Conservation (phyloP, 2,329 filamentous ascomycete genomes). For the Trichoderma harzianum region DNA sequence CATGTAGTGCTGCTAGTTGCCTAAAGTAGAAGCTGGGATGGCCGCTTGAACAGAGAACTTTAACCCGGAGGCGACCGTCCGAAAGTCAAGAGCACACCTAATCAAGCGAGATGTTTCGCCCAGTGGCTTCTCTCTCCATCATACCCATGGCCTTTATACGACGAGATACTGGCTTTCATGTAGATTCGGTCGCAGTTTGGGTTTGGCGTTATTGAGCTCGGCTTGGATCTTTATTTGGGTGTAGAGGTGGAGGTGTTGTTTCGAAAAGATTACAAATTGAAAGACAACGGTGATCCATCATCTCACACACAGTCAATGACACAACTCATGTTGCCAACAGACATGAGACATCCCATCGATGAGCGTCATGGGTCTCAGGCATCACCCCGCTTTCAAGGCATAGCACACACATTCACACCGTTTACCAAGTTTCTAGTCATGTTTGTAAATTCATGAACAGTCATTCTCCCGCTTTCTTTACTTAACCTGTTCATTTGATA, state of each 20-base stretch:
- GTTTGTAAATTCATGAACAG: not conserved
- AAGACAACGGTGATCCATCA: not conserved
- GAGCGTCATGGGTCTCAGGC: not conserved
- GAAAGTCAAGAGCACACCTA: not conserved
- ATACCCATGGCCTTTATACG: not conserved
- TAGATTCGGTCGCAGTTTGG: not conserved
- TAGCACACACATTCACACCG: not conserved
- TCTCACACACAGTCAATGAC: not conserved
- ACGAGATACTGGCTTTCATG: not conserved
- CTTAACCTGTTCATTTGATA: not conserved
- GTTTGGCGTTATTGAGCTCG: not conserved
- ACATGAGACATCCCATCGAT: not conserved
- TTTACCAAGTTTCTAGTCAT: not conserved
- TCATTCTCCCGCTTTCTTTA: not conserved
- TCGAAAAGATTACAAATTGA: not conserved
- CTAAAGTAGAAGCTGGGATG: not conserved
- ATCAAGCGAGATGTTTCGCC: not conserved
- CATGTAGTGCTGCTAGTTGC: not conserved
- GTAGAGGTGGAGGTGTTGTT: not conserved
- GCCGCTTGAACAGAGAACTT: not conserved
- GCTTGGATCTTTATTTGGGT: not conserved
- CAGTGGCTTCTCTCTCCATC: not conserved
- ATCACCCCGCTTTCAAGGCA: not conserved
- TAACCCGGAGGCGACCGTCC: conserved; percentile 1
- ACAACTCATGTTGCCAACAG: not conserved